Evolutionary conservation across 2,329 filamentous ascomycete species (phyloP).

Genomic region (Madurella fahalii): DNA sequence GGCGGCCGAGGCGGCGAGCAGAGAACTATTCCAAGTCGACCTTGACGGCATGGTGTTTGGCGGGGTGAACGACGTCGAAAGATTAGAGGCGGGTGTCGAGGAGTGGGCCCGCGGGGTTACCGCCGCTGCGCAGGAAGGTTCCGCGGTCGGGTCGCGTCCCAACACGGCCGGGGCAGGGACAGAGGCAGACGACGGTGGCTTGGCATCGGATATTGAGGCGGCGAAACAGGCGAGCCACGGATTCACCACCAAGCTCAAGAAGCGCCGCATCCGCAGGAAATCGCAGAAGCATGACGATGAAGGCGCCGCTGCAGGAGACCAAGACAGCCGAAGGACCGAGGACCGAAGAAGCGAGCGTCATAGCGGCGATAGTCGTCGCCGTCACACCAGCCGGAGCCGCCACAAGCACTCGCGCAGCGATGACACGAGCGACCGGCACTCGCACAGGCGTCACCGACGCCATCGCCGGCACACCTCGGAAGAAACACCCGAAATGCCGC

Average conservation of each 20-base stretch:
- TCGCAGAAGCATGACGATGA: conserved; percentile 30
- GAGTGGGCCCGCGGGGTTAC: conserved; percentile 28
- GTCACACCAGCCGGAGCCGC: conserved; percentile 19
- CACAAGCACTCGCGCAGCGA: conserved; percentile 30
- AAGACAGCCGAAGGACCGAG: conserved; percentile 11
- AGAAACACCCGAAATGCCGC: conserved; percentile 19
- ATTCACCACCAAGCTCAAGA: conserved; percentile 47
- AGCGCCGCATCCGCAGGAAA: conserved; percentile 39
- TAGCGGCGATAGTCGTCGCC: conserved; percentile 12
- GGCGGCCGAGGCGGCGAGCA: conserved; percentile 50
- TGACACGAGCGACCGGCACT: conserved; percentile 25
- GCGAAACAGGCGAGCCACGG: conserved; percentile 33
- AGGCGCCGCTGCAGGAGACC: conserved; percentile 27
- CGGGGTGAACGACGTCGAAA: conserved; percentile 29
- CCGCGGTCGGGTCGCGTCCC: conserved; percentile 8
- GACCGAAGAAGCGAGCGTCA: conserved; percentile 19
- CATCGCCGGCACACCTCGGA: conserved; percentile 25
- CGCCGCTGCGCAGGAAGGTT: conserved; percentile 20
- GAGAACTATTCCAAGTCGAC: conserved; percentile 43
- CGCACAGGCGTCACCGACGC: conserved; percentile 19
- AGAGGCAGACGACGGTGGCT: conserved; percentile 30
- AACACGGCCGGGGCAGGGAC: conserved; percentile 19
- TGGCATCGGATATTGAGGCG: conserved; percentile 34
- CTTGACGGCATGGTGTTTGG: conserved; percentile 38
- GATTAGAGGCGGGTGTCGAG: conserved; percentile 28